Conservation (phyloP, 768 basidiomycete genomes). For the Boletus rufocinnamomeus region DNA sequence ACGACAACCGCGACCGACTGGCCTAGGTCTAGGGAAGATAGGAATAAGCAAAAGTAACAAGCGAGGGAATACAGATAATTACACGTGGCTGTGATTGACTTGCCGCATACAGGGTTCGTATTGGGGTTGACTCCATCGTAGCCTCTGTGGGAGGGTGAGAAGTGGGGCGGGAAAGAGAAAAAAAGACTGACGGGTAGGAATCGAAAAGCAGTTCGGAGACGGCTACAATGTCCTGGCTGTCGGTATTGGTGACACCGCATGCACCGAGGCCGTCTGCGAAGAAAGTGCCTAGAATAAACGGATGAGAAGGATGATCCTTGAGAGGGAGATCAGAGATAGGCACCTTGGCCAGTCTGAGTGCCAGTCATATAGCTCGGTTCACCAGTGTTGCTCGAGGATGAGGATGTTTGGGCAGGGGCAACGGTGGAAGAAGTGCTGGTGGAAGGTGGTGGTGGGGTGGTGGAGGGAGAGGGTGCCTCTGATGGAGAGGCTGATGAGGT, state of each 20-base stretch:
- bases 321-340: not conserved
- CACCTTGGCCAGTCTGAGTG: slow-evolving; percentile 52
- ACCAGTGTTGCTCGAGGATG: slow-evolving; percentile 10
- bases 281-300: slow-evolving; percentile 32
- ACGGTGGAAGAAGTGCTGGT: slow-evolving; percentile 4
- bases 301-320: not conserved
- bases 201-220: slow-evolving; percentile 38
- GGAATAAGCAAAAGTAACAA: slow-evolving; percentile 8
- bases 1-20: slow-evolving; percentile 50
- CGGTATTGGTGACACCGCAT: slow-evolving; percentile 40
- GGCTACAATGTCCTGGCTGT: slow-evolving; percentile 38
- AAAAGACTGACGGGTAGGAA: slow-evolving; percentile 33
- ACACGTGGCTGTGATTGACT: slow-evolving; percentile 49
- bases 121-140: slow-evolving; percentile 68
- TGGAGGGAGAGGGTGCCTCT: not conserved
- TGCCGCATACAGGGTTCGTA: slow-evolving; percentile 69
- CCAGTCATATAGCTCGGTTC: slow-evolving; percentile 47
- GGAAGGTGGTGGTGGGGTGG: slow-evolving; percentile 1
- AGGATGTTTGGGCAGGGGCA: slow-evolving; percentile 21
- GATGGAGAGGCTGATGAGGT: slow-evolving; percentile 1
- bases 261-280: slow-evolving; percentile 42
- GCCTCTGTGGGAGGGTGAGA: slow-evolving; percentile 40
- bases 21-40: slow-evolving; percentile 47
- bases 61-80: slow-evolving; percentile 22
- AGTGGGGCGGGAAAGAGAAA: not conserved